Base-by-base conservation (phyloP, 192 early-diverging fungal genomes). In the Umbelopsis vinacea region DNA sequence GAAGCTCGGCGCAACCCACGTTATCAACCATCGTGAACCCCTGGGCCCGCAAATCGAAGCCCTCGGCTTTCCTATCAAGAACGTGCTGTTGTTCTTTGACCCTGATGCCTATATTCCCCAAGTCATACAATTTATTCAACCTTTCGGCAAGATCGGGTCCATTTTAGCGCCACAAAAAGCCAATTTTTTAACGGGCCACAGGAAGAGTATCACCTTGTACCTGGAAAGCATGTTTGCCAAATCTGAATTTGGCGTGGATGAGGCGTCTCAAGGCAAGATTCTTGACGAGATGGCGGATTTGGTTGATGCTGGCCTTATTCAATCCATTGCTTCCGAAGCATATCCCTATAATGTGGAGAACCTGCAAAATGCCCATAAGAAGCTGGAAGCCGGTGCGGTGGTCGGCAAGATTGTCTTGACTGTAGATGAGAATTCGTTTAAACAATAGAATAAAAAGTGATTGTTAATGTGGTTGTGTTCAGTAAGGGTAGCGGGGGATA, bases 111-210 rank as follows among this genome's bases (percentile, higher is more conserved):
- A 68, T 46, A 47, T 68, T 48, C 22, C 67, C 9, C 45, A 46
- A 24, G 40, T 46, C 12, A 23, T 68, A 19, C 23, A 22, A 2
- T 48, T 68, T 5, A 26, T 68, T n/a, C 17, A 68, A 8, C 67
- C 67, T 19, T 68, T 68, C 22, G 67, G 67, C 24, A 68, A 68
- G 67, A 68, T 68, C 22, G 46, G 67, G 12, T 47, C 67, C 10
- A 68, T 68, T 22, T 19, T 68, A 37, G 33, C 57, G 5, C 57
- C 57, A 1, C 57, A 63, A 37, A 63, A 63, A 2, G 57, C 57
- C 26, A 37, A 63, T 12, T 63, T 63, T 5, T 19, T 63, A 11
- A n/a, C 4, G 7, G 57, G 15, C 5, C 57, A 63, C 35, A 38
- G 33, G 33, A 63, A 38, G 57, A 37, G 29, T 15, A 19, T 63